These are phyloP conservation scores for Peronosclerospora sorghi DNA, from an alignment of 352 stramenopile genomes.

Conservation along the genomic window DNA sequence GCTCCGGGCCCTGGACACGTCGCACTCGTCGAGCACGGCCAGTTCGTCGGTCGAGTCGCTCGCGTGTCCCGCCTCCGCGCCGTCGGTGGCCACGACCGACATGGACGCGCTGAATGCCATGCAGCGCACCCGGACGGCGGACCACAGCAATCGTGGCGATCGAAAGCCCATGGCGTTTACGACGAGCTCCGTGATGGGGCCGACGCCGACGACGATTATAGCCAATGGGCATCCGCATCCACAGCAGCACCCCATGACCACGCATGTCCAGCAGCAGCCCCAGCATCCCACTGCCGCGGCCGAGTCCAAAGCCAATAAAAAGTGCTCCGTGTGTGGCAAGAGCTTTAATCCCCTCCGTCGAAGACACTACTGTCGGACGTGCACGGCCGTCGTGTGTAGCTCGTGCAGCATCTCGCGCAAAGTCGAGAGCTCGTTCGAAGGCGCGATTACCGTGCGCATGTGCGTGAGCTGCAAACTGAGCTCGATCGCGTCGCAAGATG, in stretches of 20 bases:
- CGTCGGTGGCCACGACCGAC: slow-evolving; percentile 2
- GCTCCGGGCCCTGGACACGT: slow-evolving; percentile 2
- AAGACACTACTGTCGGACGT: slow-evolving; percentile 67
- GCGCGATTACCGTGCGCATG: slow-evolving; percentile 50
- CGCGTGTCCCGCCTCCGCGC: background rate
- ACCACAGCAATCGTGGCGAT: slow-evolving; percentile 14
- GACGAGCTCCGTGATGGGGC: slow-evolving; percentile 18
- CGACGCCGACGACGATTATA: slow-evolving; percentile 23
- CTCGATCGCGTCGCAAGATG: slow-evolving; percentile 48
- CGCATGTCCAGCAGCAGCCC: background rate
- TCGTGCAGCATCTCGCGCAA: slow-evolving; percentile 73
- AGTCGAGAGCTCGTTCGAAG: slow-evolving; percentile 38
- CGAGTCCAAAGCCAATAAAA: slow-evolving; percentile 30
- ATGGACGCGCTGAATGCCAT: slow-evolving; percentile 19
- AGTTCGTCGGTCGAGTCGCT: slow-evolving; percentile 20
- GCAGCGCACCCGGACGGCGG: slow-evolving; percentile 10
- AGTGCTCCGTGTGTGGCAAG: slow-evolving; percentile 74
- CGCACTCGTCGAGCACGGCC: slow-evolving; percentile 21
- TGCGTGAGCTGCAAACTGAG: slow-evolving; percentile 78
- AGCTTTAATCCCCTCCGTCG: slow-evolving; percentile 73
- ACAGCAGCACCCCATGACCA: background rate
- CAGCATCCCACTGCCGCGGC: background rate
- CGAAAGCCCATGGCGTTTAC: slow-evolving; percentile 28
- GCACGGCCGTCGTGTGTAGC: slow-evolving; percentile 59
- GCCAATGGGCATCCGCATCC: slow-evolving; percentile 9